Base-by-base conservation (phyloP, 2,329 filamentous ascomycete genomes). In the Escovopsis sp. region DNA sequence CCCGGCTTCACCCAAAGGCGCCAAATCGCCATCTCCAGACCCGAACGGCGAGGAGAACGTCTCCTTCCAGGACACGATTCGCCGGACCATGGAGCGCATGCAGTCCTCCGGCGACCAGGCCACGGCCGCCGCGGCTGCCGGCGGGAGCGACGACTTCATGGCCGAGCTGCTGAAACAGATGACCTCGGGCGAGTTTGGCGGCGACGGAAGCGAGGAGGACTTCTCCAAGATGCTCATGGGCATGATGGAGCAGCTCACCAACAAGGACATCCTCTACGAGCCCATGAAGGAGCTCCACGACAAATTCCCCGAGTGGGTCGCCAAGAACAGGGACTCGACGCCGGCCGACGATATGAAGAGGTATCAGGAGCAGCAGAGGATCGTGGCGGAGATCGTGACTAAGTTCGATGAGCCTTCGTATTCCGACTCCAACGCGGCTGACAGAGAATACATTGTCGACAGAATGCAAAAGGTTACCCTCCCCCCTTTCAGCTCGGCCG, bases 181-280 rank as follows among this genome's bases (percentile, higher is more conserved):
- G 30, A 55, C 57, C 2, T 60, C 60, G 66, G 82, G 85, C 54
- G 72, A 74, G 23, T 61, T 68, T 1, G 77, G 73, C n/a, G 56
- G 56, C n/a, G 80, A 75, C 9, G 63, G 61, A 33, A 55, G 58
- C 40, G 86, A 95, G 44, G 87, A 91, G 53, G 87, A 94, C 52
- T 84, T 96, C 54, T 87, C 85, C 44, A 89, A 94, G 65, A 86
- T 96, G 78, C 75, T 98, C 46, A 77, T 94, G 72, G 85, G 84
- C 42, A 94, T 96, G 86, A 96, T 98, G 89, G 86, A 96, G 65
- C 88, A 98, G 62, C 72, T 98, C 48, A 96, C 91, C 4, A 94
- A 94, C 62, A 96, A 94, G 68, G 91, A 96, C 52, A 95, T 98
- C 48, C 65, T 98, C 40, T 96, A 96, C 59, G 89, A 98, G 65